Base-by-base conservation (phyloP, 2,329 filamentous ascomycete species). In the Alternaria ethzedia region DNA sequence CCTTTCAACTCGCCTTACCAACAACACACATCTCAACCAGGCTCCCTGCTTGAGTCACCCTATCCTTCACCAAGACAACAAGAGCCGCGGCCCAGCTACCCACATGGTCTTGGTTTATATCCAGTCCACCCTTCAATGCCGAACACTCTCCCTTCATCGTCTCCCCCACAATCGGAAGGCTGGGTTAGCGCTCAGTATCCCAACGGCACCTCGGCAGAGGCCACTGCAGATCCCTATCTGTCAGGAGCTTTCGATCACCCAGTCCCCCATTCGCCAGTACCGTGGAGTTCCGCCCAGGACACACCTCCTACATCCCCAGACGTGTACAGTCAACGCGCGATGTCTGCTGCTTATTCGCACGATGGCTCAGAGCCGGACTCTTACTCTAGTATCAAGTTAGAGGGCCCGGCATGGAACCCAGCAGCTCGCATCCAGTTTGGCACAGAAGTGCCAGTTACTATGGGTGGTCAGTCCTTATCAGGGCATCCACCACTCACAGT, bases 1-100 rank as follows among this genome's bases (percentile, higher is more conserved):
- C 73, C 75, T 36, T 76, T 77, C 69, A 77, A 78, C 55, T 78
- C 78, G 41, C 77, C 76, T 43, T 78, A 78, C 60, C 76, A 79
- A 65, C 74, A 75, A 54, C 74, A 75, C 63, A 64, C 69, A 36
- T 68, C 76, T 51, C 72, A 67, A 56, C 51, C 68, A 15, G 59
- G 62, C 20, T 64, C 75, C 17, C 56, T 79, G 44, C 64, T 76
- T 21, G 74, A 79, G 32, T 71, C 76, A 26, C 70, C 73, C 36
- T 81, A 80, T 64, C 76, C 78, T 43, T 80, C 78, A 23, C 77
- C 79, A 57, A 71, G 68, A 45, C 73, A 71, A 55, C 74, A 75
- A 50, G 75, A 79, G 28, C 63, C 64, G 25, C 76, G 72, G 50
- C 49, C 74, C 15, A 75, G 69, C 26, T 77, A 76, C 32, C 58